Evolutionary conservation across 1,139 yeast species (phyloP).

Genomic region (Magnusiomyces tetraspermus): DNA sequence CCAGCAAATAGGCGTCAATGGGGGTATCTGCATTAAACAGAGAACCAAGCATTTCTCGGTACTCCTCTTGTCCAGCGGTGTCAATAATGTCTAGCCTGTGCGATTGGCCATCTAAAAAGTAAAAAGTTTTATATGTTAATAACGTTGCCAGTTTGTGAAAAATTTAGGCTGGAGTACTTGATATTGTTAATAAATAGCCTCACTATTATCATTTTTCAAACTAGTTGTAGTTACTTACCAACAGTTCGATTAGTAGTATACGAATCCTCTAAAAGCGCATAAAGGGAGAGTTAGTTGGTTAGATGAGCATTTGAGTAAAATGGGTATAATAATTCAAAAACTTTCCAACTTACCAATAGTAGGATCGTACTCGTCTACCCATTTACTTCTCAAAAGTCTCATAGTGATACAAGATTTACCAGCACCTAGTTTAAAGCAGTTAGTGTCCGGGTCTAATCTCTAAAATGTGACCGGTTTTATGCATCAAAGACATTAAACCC

Average conservation of each 20-base stretch:
- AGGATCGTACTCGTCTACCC: slow-evolving; percentile 31
- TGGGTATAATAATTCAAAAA: no score
- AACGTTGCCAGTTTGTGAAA: no score
- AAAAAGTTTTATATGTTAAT: neutral
- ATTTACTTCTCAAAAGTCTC: slow-evolving; percentile 30
- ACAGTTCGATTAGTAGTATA: slow-evolving; percentile 2
- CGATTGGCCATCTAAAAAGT: slow-evolving; percentile 25
- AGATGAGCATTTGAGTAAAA: no score
- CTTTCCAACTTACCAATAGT: slow-evolving; percentile 28
- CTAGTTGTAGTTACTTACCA: no score
- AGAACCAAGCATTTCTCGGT: slow-evolving; percentile 45
- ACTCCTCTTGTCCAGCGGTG: slow-evolving; percentile 36
- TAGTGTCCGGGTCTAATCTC: no score
- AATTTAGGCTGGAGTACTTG: no score
- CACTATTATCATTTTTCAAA: no score
- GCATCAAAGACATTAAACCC: neutral
- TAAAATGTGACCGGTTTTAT: no score
- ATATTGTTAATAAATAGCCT: no score
- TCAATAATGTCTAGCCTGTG: slow-evolving; percentile 31
- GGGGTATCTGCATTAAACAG: slow-evolving; percentile 57
- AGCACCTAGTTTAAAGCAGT: slow-evolving; percentile 18
- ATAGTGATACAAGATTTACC: slow-evolving; percentile 31
- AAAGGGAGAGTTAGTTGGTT: no score
- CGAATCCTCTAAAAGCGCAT: slow-evolving; percentile 5
- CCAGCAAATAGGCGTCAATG: slow-evolving; percentile 83